These are phyloP conservation scores for Curvularia hawaiiensis DNA, from an alignment of 2,329 filamentous ascomycete genomes.

Conservation along the genomic window DNA sequence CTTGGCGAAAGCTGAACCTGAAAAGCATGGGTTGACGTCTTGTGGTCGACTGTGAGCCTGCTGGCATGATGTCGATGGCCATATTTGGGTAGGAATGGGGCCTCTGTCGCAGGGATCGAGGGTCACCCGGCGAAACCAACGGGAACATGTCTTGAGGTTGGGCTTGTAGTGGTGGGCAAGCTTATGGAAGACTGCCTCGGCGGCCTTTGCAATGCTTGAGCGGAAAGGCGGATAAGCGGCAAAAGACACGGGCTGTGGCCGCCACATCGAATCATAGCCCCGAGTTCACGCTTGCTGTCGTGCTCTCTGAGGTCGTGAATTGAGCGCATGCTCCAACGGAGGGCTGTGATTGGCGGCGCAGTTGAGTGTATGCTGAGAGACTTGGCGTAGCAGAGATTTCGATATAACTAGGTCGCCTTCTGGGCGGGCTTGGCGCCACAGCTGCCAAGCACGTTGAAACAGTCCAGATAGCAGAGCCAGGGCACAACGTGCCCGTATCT, in stretches of 20 bases:
- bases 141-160: background rate
- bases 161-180: conserved; percentile 7
- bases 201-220: conserved; percentile 9
- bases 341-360: conserved; percentile 2
- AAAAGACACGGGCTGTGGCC: background rate
- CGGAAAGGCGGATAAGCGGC: conserved; percentile 4
- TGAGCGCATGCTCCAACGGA: background rate
- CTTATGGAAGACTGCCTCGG: conserved; percentile 5
- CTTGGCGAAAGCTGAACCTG: background rate
- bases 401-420: background rate
- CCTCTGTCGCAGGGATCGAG: background rate
- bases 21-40: background rate
- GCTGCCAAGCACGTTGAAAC: background rate
- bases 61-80: background rate
- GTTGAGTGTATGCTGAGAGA: background rate
- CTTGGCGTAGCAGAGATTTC: conserved; percentile 13
- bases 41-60: background rate
- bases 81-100: background rate
- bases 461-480: background rate
- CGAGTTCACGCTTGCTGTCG: background rate
- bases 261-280: background rate
- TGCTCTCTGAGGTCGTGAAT: background rate
- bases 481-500: conserved; percentile 6
- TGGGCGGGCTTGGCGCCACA: conserved; percentile 9
- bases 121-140: background rate